Evolutionary conservation across 306 rosid genomes (phyloP), one percentile per base, ranked within the genome.

Genomic region (Prunus mume): DNA sequence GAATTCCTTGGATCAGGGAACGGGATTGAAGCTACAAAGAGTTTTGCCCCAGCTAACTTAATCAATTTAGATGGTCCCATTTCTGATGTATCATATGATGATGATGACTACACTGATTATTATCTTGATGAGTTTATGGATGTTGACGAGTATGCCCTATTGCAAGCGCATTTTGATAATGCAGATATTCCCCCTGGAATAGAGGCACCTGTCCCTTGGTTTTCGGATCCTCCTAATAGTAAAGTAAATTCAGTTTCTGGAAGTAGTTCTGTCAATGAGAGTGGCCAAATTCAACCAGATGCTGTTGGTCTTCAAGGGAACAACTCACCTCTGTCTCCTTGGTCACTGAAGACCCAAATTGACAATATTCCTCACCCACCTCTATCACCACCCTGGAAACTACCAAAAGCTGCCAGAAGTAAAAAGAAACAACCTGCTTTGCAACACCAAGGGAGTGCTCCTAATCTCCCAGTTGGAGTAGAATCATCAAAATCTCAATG

Each of bases 171-270:
- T 70, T 90, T 93, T 79, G 96, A 93, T 81, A 76, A 80, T 22
- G 87, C 81, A 62, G 83, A 90, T 61, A 83, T 91, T 71, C 97
- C 98, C 78, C 71, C 97, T 8, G 97, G 87, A 61, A 79, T 93
- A 72, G 98, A 93, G 86, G 93, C 90, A 52, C 85, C 97, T 0
- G 78, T 93, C 75, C 96, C 96, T 80, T 90, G 89, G 93, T 22
- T 90, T 78, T 54, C 82, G 4, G 85, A 80, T 69, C 76, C 72
- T 86, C 70, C 79, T 52, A 47, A 64, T 49, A 78, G 55, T 77
- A 69, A 51, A 12, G 68, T 81, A 28, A 77, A 79, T 12, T 18
- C 70, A 58, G 43, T 52, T 75, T 45, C 76, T 80, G 89, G 60
- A 79, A 78, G 69, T 84, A 82, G 71, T 79, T 81, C 85, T 28